phyloP scores from a whole-genome alignment of 257 asterid genomes.

The Gentiana dahurica region DNA sequence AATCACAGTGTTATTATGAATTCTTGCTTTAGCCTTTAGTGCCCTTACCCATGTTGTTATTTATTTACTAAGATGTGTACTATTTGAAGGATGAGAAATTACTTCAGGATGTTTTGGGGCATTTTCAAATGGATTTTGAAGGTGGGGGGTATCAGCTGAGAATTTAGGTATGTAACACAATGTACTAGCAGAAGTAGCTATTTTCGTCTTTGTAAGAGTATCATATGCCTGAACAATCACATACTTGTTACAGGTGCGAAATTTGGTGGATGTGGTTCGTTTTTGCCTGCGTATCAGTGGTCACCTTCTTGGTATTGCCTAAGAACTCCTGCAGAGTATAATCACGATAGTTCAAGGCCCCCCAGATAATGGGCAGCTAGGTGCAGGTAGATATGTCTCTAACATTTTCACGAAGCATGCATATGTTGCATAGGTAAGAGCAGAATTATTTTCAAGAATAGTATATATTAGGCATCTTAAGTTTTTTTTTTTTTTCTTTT shows the following conservation, averaged over 20 bases:
- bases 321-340: constrained; percentile 48
- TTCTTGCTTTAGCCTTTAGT: no score
- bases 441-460: constrained; percentile 18
- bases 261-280: constrained; percentile 96
- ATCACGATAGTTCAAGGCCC: constrained; percentile 31
- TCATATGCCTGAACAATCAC: constrained; percentile 25
- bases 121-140: constrained; percentile 94
- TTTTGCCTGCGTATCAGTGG: constrained; percentile 78
- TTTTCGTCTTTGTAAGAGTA: constrained; percentile 12
- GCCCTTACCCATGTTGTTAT: no score
- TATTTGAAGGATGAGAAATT: constrained; percentile 63
- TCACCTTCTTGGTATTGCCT: constrained; percentile 68
- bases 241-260: constrained; percentile 65
- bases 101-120: constrained; percentile 77
- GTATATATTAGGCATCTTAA: no score
- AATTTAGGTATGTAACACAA: constrained; percentile 64
- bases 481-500: no score
- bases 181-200: constrained; percentile 4
- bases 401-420: constrained; percentile 7
- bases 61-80: constrained; percentile 7
- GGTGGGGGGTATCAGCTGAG: constrained; percentile 88
- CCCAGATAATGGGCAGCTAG: constrained; percentile 38
- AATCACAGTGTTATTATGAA: no score
- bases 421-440: constrained; percentile 7
- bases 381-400: constrained; percentile 39